Evolutionary conservation across 441 rosid genomes (phyloP), one percentile per base, ranked within the genome.

Genomic region (Isatis lusitanica): DNA sequence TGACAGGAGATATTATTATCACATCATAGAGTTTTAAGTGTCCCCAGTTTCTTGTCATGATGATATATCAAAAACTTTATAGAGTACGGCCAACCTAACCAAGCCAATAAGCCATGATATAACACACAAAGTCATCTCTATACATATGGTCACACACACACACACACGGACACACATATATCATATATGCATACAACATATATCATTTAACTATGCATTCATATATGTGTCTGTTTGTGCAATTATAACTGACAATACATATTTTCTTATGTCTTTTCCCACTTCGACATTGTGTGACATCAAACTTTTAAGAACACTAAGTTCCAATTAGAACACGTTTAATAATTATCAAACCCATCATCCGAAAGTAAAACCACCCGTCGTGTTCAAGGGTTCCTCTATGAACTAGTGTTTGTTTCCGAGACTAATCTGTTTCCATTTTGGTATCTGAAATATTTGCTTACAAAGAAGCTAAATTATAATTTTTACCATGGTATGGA

Each of bases 41-140:
- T 60, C 82, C 77, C 50, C 70, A 55, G 31, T 62, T 53, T 77
- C 73, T 63, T 44, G 60, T 26, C 63, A 75, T 53, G 68, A 56
- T 69, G 78, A 51, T 43, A 26, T 36, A 64, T 66, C 47, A 78
- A 60, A 74, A 58, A 64, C 72, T 69, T 69, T 59, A 74, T 62
- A 73, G 81, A 79, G 84, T 83, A 78, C 70, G 65, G 74, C 30
- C 83, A 70, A 76, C 80, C 85, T 62, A 80, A 84, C 80, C 68
- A 79, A 80, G 68, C 68, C 78, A 84, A 79, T 66, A 79, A 80
- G 68, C 68, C 78, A 73, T 51, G 66, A 42, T 50, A 40, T 17
- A 59, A 24, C 31, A 63, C 52, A 68, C 39, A 67, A 17, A 48
- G 66, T 44, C 68, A 52, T 78, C 53, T 30, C 8, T 73, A 11